These are phyloP conservation scores for Geosiphon pyriformis DNA, from an alignment of 192 early-diverging fungal species.

Conservation along the genomic window DNA sequence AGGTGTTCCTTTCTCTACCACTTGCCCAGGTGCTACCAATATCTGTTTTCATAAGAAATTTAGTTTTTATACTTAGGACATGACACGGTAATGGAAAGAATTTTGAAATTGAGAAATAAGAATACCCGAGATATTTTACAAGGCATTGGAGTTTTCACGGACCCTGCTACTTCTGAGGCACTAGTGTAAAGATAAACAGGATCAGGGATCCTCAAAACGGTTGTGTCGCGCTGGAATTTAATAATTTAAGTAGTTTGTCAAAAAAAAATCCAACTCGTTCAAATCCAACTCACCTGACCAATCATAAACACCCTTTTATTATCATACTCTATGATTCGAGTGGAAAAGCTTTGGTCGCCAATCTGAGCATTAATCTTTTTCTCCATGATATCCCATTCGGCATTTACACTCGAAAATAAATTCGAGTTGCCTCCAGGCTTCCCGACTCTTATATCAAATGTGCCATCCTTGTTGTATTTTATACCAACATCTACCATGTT, in stretches of 20 bases:
- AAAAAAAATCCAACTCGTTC: neutral
- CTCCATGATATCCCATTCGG: slow-evolving; percentile 36
- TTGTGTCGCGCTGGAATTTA: slow-evolving; percentile 35
- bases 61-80: neutral
- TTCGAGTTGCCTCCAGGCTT: slow-evolving; percentile 26
- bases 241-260: slow-evolving; percentile 9
- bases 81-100: neutral
- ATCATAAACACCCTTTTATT: slow-evolving; percentile 61
- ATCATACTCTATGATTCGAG: slow-evolving; percentile 57
- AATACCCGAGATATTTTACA: slow-evolving; percentile 90
- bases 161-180: slow-evolving; percentile 45
- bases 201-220: slow-evolving; percentile 48
- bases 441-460: slow-evolving; percentile 38
- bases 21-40: slow-evolving; percentile 64
- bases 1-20: slow-evolving; percentile 73
- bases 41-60: neutral
- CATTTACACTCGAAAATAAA: slow-evolving; percentile 35
- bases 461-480: slow-evolving; percentile 31
- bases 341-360: slow-evolving; percentile 53
- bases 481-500: slow-evolving; percentile 34
- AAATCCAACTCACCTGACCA: slow-evolving; percentile 47
- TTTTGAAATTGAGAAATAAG: neutral
- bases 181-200: slow-evolving; percentile 50
- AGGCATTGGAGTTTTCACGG: slow-evolving; percentile 91
- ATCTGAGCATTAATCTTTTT: slow-evolving; percentile 54